Conservation (phyloP, 805 yeast genomes). For the Pichia paraexigua region DNA sequence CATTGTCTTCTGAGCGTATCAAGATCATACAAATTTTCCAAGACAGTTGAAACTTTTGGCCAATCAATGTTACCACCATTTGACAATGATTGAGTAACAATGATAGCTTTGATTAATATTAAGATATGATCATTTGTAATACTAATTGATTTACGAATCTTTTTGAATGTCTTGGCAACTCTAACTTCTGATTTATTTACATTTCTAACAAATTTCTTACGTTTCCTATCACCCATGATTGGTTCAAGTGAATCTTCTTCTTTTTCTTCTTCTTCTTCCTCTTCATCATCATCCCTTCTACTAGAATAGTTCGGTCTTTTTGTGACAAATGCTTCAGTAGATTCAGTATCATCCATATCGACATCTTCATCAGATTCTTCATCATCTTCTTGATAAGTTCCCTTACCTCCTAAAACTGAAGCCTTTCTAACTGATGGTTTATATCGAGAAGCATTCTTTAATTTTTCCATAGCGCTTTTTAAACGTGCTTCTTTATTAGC, state of each 20-base stretch:
- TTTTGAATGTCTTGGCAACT: constrained; percentile 14
- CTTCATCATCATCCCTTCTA: neutral
- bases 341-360: neutral
- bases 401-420: neutral
- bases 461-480: constrained; percentile 5
- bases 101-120: constrained; percentile 52
- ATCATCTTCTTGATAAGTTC: neutral
- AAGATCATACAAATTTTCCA: constrained; percentile 34
- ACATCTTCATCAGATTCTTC: neutral
- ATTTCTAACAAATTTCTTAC: constrained; percentile 20
- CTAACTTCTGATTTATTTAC: constrained; percentile 9
- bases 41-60: constrained; percentile 45
- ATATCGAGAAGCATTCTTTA: neutral
- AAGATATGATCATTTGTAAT: constrained; percentile 38
- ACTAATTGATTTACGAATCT: constrained; percentile 19
- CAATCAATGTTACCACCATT: constrained; percentile 53
- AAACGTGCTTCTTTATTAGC: constrained; percentile 10
- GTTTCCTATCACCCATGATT: constrained; percentile 24
- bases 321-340: neutral
- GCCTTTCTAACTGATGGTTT: neutral
- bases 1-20: constrained; percentile 54
- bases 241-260: constrained; percentile 20
- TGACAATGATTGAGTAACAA: constrained; percentile 56
- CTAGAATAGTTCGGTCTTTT: neutral
- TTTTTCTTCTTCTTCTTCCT: too few species aligned